These are phyloP conservation scores for Russula dissimulans DNA, from an alignment of 768 basidiomycete genomes.

Conservation along the genomic window DNA sequence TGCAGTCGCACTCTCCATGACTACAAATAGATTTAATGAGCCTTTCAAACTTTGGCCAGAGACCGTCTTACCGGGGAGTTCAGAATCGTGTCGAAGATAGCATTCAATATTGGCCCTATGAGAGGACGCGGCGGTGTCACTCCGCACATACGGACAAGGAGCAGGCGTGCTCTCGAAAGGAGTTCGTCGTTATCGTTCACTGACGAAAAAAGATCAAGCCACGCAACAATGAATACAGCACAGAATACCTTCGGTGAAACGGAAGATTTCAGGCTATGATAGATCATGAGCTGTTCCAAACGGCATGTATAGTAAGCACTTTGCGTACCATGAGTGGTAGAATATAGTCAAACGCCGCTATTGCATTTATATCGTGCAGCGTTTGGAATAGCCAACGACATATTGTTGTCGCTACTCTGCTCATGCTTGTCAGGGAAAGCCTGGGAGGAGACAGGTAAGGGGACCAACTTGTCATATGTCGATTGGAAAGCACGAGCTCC, in stretches of 20 bases:
- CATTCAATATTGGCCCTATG: constrained; percentile 58
- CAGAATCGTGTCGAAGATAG: constrained; percentile 69
- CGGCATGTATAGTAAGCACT: neutral
- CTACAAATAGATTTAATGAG: constrained; percentile 29
- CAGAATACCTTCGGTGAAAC: constrained; percentile 55
- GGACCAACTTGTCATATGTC: constrained; percentile 63
- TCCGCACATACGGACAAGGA: constrained; percentile 79
- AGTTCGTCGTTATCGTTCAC: constrained; percentile 73
- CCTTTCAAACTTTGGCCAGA: neutral
- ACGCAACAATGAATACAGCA: neutral
- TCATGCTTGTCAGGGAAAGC: neutral
- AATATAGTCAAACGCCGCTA: constrained; percentile 71
- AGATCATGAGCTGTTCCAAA: constrained; percentile 2
- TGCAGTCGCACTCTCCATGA: constrained; percentile 86
- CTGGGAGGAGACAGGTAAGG: neutral
- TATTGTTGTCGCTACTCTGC: constrained; percentile 53
- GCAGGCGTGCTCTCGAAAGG: constrained; percentile 48
- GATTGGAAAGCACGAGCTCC: constrained; percentile 78
- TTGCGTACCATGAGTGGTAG: constrained; percentile 64
- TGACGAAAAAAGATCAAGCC: constrained; percentile 22
- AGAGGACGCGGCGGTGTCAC: constrained; percentile 67
- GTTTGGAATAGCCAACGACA: constrained; percentile 74
- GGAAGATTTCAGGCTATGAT: constrained; percentile 61
- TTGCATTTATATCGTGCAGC: constrained; percentile 68
- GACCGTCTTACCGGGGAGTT: constrained; percentile 51